Base-by-base conservation (phyloP, 192 early-diverging fungal genomes). In the Cetraspora pellucida region DNA sequence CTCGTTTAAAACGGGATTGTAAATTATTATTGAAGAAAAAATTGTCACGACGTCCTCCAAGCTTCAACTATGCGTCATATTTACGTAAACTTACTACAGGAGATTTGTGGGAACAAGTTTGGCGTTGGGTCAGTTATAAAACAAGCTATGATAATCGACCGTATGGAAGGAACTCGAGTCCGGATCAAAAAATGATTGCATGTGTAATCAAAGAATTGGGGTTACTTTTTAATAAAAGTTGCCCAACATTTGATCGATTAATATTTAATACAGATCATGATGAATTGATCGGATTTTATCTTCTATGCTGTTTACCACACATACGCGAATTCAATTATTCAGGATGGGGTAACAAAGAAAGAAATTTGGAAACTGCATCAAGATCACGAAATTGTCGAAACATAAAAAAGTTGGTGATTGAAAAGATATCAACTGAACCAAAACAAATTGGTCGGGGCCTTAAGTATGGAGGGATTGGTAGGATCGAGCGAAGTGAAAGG, bases 191-290 rank as follows among this genome's bases (percentile, higher is more conserved):
- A 30, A 63, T 63, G 60, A 63, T 63, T 28, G 28, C 28, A 30
- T 37, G 60, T 37, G 60, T 63, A 13, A 16, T 63, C 25, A 63
- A 63, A 31, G 60, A 63, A 30, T 30, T 63, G 27, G 28, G 60
- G 16, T 63, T 63, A 27, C 28, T 63, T 25, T 30, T 63, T 30
- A 63, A 63, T 63, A 63, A 63, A 28, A 25, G 28, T 30, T 63
- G 60, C 28, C 28, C 60, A 11, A 28, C 23, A 63, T 63, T 63
- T 63, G 60, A 63, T 63, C 27, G 28, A 30, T 63, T 63, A 28
- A 63, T 30, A 63, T 63, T 63, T 30, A 63, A 63, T 63, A 63
- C 60, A 16, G 60, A 63, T 63, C 60, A 63, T 63, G 60, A 63
- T 63, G 60, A 63, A 31, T 10, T 63, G 9, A 63, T 63, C 14